Percentiles rank a stretch among this genome's conserved stretches.
These are phyloP conservation scores for Parsonsia alboflavescens DNA, from an alignment of 257 asterid genomes.

Conservation along the genomic window DNA sequence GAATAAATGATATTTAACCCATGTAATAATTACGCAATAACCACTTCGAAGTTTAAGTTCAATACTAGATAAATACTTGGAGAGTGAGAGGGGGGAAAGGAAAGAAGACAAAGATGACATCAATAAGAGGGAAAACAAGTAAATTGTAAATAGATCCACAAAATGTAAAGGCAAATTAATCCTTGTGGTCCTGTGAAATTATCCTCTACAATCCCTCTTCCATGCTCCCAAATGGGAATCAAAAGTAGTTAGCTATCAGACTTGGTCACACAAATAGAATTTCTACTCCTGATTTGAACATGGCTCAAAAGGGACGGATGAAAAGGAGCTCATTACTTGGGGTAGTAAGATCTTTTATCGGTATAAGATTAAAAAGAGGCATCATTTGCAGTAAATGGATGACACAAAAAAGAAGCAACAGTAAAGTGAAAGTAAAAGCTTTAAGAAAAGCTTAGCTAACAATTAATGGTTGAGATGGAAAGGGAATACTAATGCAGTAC, in stretches of 20 bases:
- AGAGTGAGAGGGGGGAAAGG: not conserved
- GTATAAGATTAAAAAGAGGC: slow-evolving; percentile 29
- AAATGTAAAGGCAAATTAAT: slow-evolving; percentile 6
- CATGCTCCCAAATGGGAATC: not conserved
- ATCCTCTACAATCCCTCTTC: slow-evolving; percentile 18
- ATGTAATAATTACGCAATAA: not conserved
- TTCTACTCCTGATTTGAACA: slow-evolving; percentile 4
- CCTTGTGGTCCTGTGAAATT: slow-evolving; percentile 2
- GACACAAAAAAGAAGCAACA: slow-evolving; percentile 35
- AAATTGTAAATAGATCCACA: not conserved
- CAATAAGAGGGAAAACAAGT: not conserved
- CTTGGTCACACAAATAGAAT: not conserved
- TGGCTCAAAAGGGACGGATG: not conserved
- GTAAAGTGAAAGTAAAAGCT: slow-evolving; percentile 24
- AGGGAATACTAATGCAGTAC: not conserved
- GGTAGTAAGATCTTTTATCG: slow-evolving; percentile 10
- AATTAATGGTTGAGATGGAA: slow-evolving; percentile 6
- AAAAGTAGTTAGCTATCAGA: slow-evolving; percentile 10
- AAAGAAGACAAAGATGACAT: not conserved
- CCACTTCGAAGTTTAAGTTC: slow-evolving; percentile 23
- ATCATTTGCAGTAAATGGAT: slow-evolving; percentile 33
- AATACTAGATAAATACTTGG: not conserved
- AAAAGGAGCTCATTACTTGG: not conserved
- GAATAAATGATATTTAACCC: no score
- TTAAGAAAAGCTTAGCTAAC: slow-evolving; percentile 11